phyloP scores from a whole-genome alignment of 2,329 filamentous ascomycete species.

The Lachnellula hyalina region DNA sequence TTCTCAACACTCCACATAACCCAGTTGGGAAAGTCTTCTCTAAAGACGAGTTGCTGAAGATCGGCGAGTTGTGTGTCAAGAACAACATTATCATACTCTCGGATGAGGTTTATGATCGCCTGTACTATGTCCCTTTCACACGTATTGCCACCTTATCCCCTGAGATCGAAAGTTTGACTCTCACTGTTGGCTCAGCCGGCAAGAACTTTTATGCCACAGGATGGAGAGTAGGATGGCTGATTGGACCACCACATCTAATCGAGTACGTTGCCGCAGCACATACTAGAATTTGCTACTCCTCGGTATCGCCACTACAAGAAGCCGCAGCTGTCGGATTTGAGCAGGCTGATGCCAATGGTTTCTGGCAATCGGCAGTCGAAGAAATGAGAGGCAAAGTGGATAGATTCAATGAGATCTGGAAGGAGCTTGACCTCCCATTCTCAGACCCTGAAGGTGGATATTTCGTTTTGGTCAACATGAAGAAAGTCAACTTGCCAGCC shows the following conservation, averaged over 20 bases:
- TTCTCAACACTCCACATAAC: conserved; percentile 83
- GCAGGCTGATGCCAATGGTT: conserved; percentile 74
- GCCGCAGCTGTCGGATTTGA: conserved; percentile 93
- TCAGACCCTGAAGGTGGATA: conserved; percentile 90
- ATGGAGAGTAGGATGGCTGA: conserved; percentile 92
- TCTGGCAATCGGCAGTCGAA: conserved; percentile 77
- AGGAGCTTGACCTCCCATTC: conserved; percentile 60
- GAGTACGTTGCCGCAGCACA: conserved; percentile 90
- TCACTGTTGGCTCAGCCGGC: conserved; percentile 92
- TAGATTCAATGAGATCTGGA: conserved; percentile 76
- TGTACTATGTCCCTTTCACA: conserved; percentile 94
- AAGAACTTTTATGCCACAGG: conserved; percentile 99
- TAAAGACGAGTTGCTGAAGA: conserved; percentile 71
- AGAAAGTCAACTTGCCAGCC: conserved; percentile 75
- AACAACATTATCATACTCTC: conserved; percentile 91
- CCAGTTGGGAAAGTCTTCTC: conserved; percentile 95
- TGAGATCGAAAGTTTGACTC: conserved; percentile 78
- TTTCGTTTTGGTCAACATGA: conserved; percentile 93
- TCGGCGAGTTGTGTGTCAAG: conserved; percentile 86
- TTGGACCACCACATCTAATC: conserved; percentile 82
- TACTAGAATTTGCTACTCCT: conserved; percentile 93
- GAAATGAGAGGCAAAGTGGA: conserved; percentile 91
- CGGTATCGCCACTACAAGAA: conserved; percentile 89
- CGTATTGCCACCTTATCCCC: conserved; percentile 86
- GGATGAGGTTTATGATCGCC: conserved; percentile 88